Conservation (phyloP, 306 rosid species). For the Quercus berberidifolia region DNA sequence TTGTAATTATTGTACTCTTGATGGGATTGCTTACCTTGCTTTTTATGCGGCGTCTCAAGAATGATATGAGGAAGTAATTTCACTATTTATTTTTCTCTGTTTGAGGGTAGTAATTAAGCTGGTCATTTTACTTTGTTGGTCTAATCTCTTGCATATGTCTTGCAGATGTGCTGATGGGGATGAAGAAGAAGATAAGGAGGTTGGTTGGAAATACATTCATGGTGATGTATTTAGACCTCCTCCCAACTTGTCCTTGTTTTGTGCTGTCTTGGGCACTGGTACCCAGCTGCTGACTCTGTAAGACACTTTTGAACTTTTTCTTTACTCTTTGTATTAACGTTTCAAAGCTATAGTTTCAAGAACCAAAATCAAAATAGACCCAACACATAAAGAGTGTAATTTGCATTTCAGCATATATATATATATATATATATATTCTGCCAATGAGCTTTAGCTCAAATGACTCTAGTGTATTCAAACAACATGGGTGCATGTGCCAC, state of each 20-base stretch:
- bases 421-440: neutral
- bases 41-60: slow-evolving; percentile 63
- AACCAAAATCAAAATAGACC: neutral
- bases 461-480: too few species aligned
- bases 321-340: slow-evolving; percentile 13
- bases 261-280: slow-evolving; percentile 76
- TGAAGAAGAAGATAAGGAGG: slow-evolving; percentile 76
- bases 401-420: too few species aligned
- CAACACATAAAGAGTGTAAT: too few species aligned
- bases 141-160: slow-evolving; percentile 13
- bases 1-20: slow-evolving; percentile 66
- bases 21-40: slow-evolving; percentile 70
- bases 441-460: too few species aligned
- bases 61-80: slow-evolving; percentile 69
- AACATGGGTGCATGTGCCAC: too few species aligned
- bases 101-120: neutral
- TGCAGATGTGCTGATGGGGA: slow-evolving; percentile 52
- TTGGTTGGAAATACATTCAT: slow-evolving; percentile 76
- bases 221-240: slow-evolving; percentile 79
- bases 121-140: slow-evolving; percentile 14
- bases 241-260: slow-evolving; percentile 56
- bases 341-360: slow-evolving; percentile 4
- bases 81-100: slow-evolving; percentile 16
- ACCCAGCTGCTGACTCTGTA: slow-evolving; percentile 82
- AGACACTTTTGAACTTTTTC: slow-evolving; percentile 36